Evolutionary conservation across 805 yeast species (phyloP).

Genomic region (Kodamaea kakaduensis): DNA sequence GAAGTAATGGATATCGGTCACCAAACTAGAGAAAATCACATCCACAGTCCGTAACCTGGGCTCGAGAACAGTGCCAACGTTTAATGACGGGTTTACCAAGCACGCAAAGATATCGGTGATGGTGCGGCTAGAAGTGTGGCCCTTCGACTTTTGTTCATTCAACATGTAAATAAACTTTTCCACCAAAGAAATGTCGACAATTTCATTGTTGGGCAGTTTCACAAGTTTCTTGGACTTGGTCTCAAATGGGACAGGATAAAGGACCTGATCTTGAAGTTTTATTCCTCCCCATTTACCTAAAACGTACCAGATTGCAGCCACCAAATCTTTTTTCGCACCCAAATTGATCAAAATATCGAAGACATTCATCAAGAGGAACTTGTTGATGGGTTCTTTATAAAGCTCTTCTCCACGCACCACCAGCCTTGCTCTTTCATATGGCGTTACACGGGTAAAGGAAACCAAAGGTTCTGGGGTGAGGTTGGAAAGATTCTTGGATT

Average conservation of each 20-base stretch:
- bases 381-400: constrained; percentile 22
- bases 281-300: constrained; percentile 35
- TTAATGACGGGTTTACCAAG: constrained; percentile 17
- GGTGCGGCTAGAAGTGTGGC: constrained; percentile 17
- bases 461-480: constrained; percentile 20
- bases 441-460: constrained; percentile 27
- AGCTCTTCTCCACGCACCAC: not conserved
- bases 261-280: constrained; percentile 8
- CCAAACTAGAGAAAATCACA: constrained; percentile 26
- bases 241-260: constrained; percentile 4
- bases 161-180: constrained; percentile 34
- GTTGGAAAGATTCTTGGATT: not conserved
- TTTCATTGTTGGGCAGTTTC: not conserved
- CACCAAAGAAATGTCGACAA: constrained; percentile 28
- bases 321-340: constrained; percentile 29
- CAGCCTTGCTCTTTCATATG: constrained; percentile 13
- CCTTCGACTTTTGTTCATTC: constrained; percentile 19
- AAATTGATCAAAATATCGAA: constrained; percentile 29
- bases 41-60: constrained; percentile 28
- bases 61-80: constrained; percentile 14
- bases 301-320: constrained; percentile 29
- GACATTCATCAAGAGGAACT: constrained; percentile 26
- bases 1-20: constrained; percentile 25
- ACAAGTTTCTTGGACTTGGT: not conserved
- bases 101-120: constrained; percentile 27